Conservation (phyloP, 2,329 filamentous ascomycete species). For the Chaetomiaceae sp. region DNA sequence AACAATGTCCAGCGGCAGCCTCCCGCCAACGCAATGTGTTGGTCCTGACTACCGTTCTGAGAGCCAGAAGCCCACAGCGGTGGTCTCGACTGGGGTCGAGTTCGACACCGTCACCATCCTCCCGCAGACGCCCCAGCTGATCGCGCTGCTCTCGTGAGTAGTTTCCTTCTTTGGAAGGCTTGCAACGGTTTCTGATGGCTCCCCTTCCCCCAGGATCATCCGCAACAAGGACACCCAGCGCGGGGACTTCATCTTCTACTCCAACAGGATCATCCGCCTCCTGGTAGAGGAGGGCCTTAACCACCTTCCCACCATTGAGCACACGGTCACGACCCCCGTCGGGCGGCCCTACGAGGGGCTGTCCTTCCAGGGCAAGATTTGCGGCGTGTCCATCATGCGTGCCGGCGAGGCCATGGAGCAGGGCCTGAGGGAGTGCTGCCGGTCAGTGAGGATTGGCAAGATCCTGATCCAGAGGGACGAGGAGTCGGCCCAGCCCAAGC, state of each 20-base stretch:
- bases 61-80: slow-evolving; percentile 77
- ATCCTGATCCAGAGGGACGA: slow-evolving; percentile 97
- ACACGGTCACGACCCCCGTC: slow-evolving; percentile 85
- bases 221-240: slow-evolving; percentile 84
- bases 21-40: slow-evolving; percentile 55
- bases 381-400: slow-evolving; percentile 96
- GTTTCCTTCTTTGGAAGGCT: slow-evolving; percentile 15
- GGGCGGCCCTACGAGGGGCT: slow-evolving; percentile 85
- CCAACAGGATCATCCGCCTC: slow-evolving; percentile 93
- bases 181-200: slow-evolving; percentile 9
- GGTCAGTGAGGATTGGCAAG: slow-evolving; percentile 96
- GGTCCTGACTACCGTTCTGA: slow-evolving; percentile 75
- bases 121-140: slow-evolving; percentile 91
- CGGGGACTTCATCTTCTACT: slow-evolving; percentile 98
- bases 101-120: slow-evolving; percentile 88
- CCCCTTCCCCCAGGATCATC: slow-evolving; percentile 66
- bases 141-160: slow-evolving; percentile 92
- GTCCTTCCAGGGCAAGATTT: slow-evolving; percentile 96
- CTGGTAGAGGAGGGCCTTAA: slow-evolving; percentile 97
- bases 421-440: slow-evolving; percentile 90
- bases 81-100: slow-evolving; percentile 75
- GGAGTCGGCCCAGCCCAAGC: slow-evolving; percentile 83
- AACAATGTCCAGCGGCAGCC: slow-evolving; percentile 34
- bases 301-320: slow-evolving; percentile 85
- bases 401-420: slow-evolving; percentile 99